Evolutionary conservation across 2,329 filamentous ascomycete species (phyloP).

Genomic region (Paraconiothyrium sp.): DNA sequence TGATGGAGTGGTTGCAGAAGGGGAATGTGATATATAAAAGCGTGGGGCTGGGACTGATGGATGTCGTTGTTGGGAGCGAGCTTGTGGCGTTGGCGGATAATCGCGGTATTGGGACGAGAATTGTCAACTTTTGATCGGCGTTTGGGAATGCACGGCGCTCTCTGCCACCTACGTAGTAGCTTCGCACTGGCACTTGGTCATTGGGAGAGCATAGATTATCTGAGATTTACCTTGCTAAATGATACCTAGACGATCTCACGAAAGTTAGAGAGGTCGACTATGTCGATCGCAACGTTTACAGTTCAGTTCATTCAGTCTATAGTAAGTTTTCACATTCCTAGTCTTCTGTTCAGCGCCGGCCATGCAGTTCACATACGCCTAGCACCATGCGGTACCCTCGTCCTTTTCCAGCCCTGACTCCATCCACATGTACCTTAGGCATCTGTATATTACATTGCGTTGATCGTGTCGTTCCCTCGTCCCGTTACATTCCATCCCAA

Average conservation of each 20-base stretch:
- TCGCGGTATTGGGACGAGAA: conserved; percentile 64
- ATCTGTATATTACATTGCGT: conserved; percentile 9
- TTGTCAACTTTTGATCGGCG: conserved; percentile 55
- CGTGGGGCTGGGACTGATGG: conserved; percentile 74
- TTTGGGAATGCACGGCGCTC: not conserved
- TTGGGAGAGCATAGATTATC: not conserved
- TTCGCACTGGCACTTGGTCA: not conserved
- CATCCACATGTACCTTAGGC: not conserved
- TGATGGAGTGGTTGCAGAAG: conserved; percentile 68
- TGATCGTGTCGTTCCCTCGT: not conserved
- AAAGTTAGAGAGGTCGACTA: not conserved
- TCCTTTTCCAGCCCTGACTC: not conserved
- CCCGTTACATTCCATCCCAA: not conserved
- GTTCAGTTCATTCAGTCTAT: conserved; percentile 1
- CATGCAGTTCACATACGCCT: conserved; percentile 7
- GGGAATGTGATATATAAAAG: conserved; percentile 77
- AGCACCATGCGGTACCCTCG: not conserved
- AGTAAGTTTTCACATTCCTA: not conserved
- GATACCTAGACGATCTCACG: not conserved
- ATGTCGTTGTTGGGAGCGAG: conserved; percentile 70
- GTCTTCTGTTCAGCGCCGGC: conserved; percentile 8
- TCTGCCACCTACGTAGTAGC: not conserved
- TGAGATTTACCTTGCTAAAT: not conserved
- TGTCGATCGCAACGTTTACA: not conserved
- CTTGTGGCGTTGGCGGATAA: conserved; percentile 66